These are phyloP conservation scores for Alternaria hordeiaustralica DNA, from an alignment of 2,329 filamentous ascomycete species.

Conservation along the genomic window DNA sequence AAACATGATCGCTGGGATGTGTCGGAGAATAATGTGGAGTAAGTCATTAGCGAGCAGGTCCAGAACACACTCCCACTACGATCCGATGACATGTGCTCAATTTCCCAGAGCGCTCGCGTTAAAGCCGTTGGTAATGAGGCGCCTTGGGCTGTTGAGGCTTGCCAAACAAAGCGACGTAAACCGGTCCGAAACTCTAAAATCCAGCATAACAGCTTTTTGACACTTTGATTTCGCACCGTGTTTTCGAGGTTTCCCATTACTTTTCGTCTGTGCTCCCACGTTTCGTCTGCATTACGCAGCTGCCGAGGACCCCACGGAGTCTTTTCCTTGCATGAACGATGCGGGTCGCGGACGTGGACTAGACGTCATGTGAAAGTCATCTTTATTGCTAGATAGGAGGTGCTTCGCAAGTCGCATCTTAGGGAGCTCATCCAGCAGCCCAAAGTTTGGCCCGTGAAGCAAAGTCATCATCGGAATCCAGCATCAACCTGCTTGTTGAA, in stretches of 20 bases:
- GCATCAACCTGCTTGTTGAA: not conserved
- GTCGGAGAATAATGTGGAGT: slow-evolving; percentile 5
- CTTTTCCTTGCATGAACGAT: not conserved
- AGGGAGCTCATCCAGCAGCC: not conserved
- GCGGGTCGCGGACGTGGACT: not conserved
- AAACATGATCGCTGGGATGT: slow-evolving; percentile 7
- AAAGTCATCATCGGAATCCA: not conserved
- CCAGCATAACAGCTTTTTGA: not conserved
- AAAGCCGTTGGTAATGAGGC: not conserved
- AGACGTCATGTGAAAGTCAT: not conserved
- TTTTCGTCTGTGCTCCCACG: slow-evolving; percentile 9
- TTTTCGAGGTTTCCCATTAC: not conserved
- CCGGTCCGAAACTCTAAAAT: slow-evolving; percentile 10
- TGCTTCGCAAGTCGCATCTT: not conserved
- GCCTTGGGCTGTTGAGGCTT: not conserved
- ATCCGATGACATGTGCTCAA: slow-evolving; percentile 1
- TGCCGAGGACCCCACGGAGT: slow-evolving; percentile 3
- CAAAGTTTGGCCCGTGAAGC: not conserved
- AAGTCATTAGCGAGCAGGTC: slow-evolving; percentile 6
- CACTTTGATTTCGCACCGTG: not conserved
- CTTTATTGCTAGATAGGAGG: not conserved
- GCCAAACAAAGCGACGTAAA: not conserved
- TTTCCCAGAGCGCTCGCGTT: not conserved
- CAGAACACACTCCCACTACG: slow-evolving; percentile 2
- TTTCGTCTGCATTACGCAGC: slow-evolving; percentile 10